phyloP scores from a whole-genome alignment of 306 rosid species.

The Glycine latifolia region DNA sequence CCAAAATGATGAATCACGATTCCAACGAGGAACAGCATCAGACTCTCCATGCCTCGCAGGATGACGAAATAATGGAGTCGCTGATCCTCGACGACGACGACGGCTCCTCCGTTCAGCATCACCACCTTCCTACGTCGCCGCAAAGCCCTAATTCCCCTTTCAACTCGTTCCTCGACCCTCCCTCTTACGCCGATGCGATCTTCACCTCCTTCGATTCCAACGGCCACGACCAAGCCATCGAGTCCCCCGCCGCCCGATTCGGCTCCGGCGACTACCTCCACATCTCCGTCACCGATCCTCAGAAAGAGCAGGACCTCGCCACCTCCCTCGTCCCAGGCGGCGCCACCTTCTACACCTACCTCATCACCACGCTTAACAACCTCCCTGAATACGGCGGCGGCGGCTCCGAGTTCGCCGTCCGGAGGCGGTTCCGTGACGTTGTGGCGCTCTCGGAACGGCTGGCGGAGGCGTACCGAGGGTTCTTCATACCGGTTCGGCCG shows the following conservation, averaged over 20 bases:
- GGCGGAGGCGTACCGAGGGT: conserved; percentile 81
- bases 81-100: conserved; percentile 53
- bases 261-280: conserved; percentile 46
- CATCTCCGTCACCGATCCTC: conserved; percentile 85
- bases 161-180: conserved; percentile 71
- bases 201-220: conserved; percentile 74
- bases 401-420: conserved; percentile 66
- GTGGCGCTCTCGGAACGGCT: conserved; percentile 84
- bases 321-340: conserved; percentile 87
- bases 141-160: conserved; percentile 57
- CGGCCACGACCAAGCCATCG: conserved; percentile 41
- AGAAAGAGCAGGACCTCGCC: conserved; percentile 75
- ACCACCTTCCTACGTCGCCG: conserved; percentile 7
- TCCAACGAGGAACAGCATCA: not conserved
- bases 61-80: conserved; percentile 53
- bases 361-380: conserved; percentile 76
- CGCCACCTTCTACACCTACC: conserved; percentile 66
- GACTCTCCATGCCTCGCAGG: conserved; percentile 44
- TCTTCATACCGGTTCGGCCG: conserved; percentile 85
- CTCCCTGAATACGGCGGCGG: conserved; percentile 66
- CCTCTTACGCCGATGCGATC: conserved; percentile 71
- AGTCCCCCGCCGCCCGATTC: conserved; percentile 48
- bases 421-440: conserved; percentile 86
- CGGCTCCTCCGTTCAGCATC: conserved; percentile 32
- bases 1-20: conserved; percentile 54